phyloP scores from a whole-genome alignment of 2,329 filamentous ascomycete genomes.

The Triangularia setosa region DNA sequence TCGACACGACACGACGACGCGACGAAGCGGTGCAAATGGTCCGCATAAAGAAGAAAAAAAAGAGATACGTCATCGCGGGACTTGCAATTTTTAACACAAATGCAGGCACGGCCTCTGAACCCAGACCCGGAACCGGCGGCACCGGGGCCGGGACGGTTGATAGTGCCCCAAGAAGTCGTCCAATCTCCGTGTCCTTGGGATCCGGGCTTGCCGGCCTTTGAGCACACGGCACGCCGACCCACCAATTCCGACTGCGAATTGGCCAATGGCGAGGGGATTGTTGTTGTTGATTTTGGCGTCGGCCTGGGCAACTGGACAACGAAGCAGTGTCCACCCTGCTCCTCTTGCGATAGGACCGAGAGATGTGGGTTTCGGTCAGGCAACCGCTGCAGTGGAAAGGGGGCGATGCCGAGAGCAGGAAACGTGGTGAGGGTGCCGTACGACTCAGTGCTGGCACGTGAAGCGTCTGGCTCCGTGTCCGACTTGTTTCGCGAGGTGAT shows the following conservation, averaged over 20 bases:
- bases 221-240: background rate
- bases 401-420: background rate
- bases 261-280: background rate
- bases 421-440: background rate
- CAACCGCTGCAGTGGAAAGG: slow-evolving; percentile 3
- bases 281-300: background rate
- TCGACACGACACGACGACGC: background rate
- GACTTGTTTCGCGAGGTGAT: background rate
- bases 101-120: background rate
- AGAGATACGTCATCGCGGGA: background rate
- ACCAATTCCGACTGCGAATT: background rate
- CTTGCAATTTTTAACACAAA: background rate
- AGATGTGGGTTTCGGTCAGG: slow-evolving; percentile 6
- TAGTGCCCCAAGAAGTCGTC: background rate
- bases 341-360: slow-evolving; percentile 2
- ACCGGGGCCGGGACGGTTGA: background rate
- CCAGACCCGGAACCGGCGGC: background rate
- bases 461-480: background rate
- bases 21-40: background rate
- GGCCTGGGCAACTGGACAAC: background rate
- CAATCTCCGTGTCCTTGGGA: background rate
- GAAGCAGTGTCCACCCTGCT: background rate
- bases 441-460: background rate
- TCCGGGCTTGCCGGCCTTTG: background rate
- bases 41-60: too few relatives aligned